Evolutionary conservation across 2,329 filamentous ascomycete species (phyloP).

Genomic region (Neopestalotiopsis rosae): DNA sequence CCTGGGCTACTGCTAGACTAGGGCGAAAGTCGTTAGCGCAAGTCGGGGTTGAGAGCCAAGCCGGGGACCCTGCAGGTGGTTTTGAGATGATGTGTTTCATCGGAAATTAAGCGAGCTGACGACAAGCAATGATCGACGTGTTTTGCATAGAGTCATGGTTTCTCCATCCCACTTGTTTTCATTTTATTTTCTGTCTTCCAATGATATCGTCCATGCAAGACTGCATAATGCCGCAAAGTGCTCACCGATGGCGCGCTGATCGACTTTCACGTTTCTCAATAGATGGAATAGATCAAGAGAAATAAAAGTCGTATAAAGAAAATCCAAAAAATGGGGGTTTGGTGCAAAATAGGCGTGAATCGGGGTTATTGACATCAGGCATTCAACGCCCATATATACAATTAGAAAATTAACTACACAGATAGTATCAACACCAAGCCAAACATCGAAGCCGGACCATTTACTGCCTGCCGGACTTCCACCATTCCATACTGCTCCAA

Average conservation of each 20-base stretch:
- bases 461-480: neutral
- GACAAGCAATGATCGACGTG: constrained; percentile 10
- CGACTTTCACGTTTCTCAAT: neutral
- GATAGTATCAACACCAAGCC: constrained; percentile 10
- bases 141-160: neutral
- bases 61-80: neutral
- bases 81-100: constrained; percentile 16
- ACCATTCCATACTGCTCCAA: constrained; percentile 27
- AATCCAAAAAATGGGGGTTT: neutral
- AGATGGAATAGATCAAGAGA: neutral
- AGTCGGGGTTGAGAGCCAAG: neutral
- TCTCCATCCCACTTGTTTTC: neutral
- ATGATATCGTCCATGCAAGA: too few species aligned
- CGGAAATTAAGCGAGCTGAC: constrained; percentile 8
- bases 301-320: neutral
- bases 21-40: too few species aligned
- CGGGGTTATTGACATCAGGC: constrained; percentile 12
- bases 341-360: constrained; percentile 19
- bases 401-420: constrained; percentile 56
- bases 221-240: too few species aligned
- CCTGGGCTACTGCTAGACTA: too few species aligned
- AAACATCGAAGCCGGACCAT: neutral
- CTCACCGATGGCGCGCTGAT: too few species aligned
- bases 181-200: neutral
- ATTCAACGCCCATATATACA: constrained; percentile 29